Conservation (phyloP, 805 yeast species). For the Kazachstania martiniae region DNA sequence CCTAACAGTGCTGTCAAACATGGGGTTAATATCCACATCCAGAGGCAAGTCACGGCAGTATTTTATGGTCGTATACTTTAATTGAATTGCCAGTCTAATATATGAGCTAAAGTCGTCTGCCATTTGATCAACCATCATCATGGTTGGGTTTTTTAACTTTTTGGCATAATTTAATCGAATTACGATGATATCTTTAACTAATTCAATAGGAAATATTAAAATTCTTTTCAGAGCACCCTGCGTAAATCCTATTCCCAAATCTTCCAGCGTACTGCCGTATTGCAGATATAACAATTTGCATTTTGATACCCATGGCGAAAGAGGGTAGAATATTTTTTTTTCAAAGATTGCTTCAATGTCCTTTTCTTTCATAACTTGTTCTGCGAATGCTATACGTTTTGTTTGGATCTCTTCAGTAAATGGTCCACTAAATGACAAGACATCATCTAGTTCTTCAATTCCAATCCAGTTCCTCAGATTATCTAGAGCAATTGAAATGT, state of each 20-base stretch:
- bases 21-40: conserved; percentile 49
- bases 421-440: not conserved
- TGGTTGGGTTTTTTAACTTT: conserved; percentile 72
- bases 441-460: conserved; percentile 63
- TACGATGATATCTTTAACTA: conserved; percentile 68
- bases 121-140: conserved; percentile 94
- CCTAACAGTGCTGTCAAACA: conserved; percentile 55
- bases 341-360: conserved; percentile 64
- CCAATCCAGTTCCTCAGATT: conserved; percentile 75
- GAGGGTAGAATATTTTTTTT: conserved; percentile 52
- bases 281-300: conserved; percentile 62
- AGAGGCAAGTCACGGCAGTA: conserved; percentile 61
- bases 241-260: conserved; percentile 64
- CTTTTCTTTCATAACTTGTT: conserved; percentile 68
- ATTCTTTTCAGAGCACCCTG: conserved; percentile 53
- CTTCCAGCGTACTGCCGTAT: conserved; percentile 50
- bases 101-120: conserved; percentile 74
- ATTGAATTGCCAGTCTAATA: conserved; percentile 61
- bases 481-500: conserved; percentile 50
- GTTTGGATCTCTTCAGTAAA: conserved; percentile 22
- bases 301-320: conserved; percentile 75
- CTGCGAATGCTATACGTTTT: conserved; percentile 72
- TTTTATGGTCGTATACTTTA: conserved; percentile 55
- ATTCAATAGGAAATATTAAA: conserved; percentile 63
- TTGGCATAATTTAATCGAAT: conserved; percentile 68